Percentiles rank a stretch among this genome's conserved stretches.
These are phyloP conservation scores for Talaromyces liani DNA, from an alignment of 495 filamentous ascomycete genomes.

Conservation along the genomic window DNA sequence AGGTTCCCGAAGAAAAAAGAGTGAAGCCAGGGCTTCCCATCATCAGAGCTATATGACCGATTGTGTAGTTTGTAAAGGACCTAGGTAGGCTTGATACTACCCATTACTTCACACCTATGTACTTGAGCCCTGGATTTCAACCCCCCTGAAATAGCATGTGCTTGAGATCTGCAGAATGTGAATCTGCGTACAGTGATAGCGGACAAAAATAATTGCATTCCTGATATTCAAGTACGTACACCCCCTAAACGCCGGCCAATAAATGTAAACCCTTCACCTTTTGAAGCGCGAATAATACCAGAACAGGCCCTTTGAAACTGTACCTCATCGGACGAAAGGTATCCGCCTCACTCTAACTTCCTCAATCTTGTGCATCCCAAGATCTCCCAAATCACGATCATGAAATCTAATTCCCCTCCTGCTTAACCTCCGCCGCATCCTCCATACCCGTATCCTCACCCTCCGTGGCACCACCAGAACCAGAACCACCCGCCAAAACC, in stretches of 20 bases:
- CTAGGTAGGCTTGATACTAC: background rate
- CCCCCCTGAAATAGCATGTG: background rate
- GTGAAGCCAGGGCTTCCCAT: background rate
- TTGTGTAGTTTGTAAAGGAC: too few species aligned
- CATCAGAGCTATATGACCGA: too few species aligned
- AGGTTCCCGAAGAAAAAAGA: background rate
- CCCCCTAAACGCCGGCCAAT: background rate
- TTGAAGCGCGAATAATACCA: background rate
- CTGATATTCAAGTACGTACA: background rate
- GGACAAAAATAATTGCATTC: background rate
- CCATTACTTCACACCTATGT: background rate
- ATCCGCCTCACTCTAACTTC: background rate
- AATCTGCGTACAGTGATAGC: too few species aligned
- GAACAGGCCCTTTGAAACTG: background rate
- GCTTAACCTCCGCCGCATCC: conserved; percentile 22
- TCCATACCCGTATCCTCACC: conserved; percentile 35
- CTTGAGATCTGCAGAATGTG: too few species aligned
- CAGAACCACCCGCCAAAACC: conserved; percentile 62
- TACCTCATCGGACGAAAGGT: background rate
- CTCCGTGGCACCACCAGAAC: conserved; percentile 18
- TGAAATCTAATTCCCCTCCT: conserved; percentile 6
- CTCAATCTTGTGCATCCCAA: background rate
- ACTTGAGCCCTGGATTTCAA: background rate
- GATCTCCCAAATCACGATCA: background rate
- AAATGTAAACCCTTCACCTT: background rate